A percentile compares a stretch with the other conserved stretches of the same genome.
Evolutionary conservation across 495 filamentous ascomycete genomes (phyloP).

Genomic region (Aspergillus sclerotiicarbonarius): DNA sequence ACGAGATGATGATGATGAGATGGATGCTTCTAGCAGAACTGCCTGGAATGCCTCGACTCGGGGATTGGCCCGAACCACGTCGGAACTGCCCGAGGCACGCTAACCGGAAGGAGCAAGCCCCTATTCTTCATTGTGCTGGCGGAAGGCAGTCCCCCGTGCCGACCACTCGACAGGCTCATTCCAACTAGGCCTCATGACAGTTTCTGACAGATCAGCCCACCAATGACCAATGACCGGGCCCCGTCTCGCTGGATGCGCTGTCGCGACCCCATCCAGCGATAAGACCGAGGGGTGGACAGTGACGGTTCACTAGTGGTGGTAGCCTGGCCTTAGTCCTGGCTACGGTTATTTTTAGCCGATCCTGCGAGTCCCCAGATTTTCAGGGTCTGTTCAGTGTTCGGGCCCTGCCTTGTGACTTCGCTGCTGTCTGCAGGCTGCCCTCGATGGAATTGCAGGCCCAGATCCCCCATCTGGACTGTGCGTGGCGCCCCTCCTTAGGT

Average conservation of each 20-base stretch:
- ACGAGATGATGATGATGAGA: no score
- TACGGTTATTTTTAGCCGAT: slow-evolving; percentile 9
- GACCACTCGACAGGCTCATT: no score
- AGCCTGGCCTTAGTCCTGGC: not conserved
- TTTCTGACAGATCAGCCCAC: not conserved
- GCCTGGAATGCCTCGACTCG: not conserved
- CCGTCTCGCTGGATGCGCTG: not conserved
- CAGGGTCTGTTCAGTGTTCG: slow-evolving; percentile 2
- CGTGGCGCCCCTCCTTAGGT: no score
- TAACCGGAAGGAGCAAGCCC: not conserved
- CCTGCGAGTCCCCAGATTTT: slow-evolving; percentile 7
- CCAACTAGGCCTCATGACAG: no score
- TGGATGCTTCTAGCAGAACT: not conserved
- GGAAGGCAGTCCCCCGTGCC: no score
- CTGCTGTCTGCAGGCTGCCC: not conserved
- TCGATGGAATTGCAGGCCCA: not conserved
- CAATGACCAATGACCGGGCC: not conserved
- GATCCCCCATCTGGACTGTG: no score
- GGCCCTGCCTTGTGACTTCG: no score
- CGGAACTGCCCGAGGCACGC: not conserved
- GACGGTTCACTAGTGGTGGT: not conserved
- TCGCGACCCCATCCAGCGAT: not conserved
- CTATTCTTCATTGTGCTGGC: not conserved
- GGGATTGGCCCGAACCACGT: not conserved
- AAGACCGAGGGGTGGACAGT: not conserved